Conservation (phyloP, 495 filamentous ascomycete species). For the Penicillium riverlandense region DNA sequence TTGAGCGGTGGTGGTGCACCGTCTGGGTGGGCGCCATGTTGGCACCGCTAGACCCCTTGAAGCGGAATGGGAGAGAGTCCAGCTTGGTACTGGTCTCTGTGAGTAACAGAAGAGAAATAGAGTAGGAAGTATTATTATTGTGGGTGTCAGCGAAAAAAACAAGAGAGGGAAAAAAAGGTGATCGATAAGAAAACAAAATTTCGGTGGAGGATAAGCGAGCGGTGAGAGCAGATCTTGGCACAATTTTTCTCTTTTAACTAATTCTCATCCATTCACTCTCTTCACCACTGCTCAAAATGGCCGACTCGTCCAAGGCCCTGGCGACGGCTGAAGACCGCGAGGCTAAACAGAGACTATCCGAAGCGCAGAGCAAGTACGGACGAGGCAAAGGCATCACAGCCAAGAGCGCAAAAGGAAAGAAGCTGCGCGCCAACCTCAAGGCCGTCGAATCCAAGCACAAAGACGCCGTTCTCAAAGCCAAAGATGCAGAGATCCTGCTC, state of each 20-base stretch:
- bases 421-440: slow-evolving; percentile 72
- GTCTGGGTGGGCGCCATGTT: slow-evolving; percentile 40
- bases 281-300: slow-evolving; percentile 11
- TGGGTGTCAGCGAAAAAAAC: not conserved
- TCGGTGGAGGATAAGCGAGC: slow-evolving; percentile 34
- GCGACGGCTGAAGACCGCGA: slow-evolving; percentile 25
- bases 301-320: slow-evolving; percentile 24
- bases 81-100: slow-evolving; percentile 17
- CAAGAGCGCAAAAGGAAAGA: slow-evolving; percentile 70
- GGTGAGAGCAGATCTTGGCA: slow-evolving; percentile 25
- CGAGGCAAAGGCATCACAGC: slow-evolving; percentile 62
- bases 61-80: slow-evolving; percentile 73
- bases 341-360: slow-evolving; percentile 34
- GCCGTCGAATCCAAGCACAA: slow-evolving; percentile 75
- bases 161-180: not conserved
- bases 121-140: too few relatives aligned
- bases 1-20: slow-evolving; percentile 82
- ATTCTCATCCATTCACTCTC: not conserved
- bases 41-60: slow-evolving; percentile 66
- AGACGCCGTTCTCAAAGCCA: slow-evolving; percentile 69
- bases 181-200: slow-evolving; percentile 32
- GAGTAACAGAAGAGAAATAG: too few relatives aligned
- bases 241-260: slow-evolving; percentile 20
- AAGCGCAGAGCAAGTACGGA: slow-evolving; percentile 76
- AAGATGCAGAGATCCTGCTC: slow-evolving; percentile 90